phyloP scores from a whole-genome alignment of 192 early-diverging fungal species.

The Backusella psychrophila region DNA sequence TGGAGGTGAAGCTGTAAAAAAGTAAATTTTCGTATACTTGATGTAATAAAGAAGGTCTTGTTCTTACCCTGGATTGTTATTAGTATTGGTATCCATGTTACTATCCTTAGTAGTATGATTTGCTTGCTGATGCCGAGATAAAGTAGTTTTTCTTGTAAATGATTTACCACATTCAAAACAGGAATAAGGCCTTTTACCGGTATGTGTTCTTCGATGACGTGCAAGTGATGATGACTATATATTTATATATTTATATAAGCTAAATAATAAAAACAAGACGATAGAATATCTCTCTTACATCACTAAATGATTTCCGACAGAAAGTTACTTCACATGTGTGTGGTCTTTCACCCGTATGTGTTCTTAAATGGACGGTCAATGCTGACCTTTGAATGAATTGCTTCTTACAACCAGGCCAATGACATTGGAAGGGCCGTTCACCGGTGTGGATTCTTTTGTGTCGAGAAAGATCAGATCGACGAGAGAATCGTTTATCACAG shows the following conservation, averaged over 20 bases:
- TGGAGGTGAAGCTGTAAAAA: background rate
- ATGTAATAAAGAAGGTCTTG: background rate
- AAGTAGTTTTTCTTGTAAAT: conserved; percentile 65
- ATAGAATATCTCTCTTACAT: conserved; percentile 35
- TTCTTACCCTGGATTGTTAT: background rate
- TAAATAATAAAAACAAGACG: background rate
- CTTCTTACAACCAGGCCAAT: conserved; percentile 64
- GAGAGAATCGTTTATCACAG: conserved; percentile 66
- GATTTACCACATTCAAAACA: conserved; percentile 64
- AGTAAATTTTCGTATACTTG: background rate
- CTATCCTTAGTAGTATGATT: conserved; percentile 10
- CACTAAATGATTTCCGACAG: conserved; percentile 74
- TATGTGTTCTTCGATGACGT: conserved; percentile 23
- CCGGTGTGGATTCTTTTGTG: conserved; percentile 74
- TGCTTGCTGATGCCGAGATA: conserved; percentile 58
- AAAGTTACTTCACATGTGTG: conserved; percentile 60
- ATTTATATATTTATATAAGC: background rate
- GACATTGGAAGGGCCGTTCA: conserved; percentile 68
- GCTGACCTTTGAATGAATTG: conserved; percentile 69
- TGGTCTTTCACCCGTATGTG: conserved; percentile 70
- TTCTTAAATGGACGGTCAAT: conserved; percentile 72
- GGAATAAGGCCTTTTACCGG: conserved; percentile 17
- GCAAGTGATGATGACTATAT: conserved; percentile 27
- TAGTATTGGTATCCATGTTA: background rate
- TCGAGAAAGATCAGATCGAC: conserved; percentile 69